A percentile compares a stretch with the other conserved stretches of the same genome.
Conservation (phyloP, 306 rosid genomes). For the Gynostemma pentaphyllum region DNA sequence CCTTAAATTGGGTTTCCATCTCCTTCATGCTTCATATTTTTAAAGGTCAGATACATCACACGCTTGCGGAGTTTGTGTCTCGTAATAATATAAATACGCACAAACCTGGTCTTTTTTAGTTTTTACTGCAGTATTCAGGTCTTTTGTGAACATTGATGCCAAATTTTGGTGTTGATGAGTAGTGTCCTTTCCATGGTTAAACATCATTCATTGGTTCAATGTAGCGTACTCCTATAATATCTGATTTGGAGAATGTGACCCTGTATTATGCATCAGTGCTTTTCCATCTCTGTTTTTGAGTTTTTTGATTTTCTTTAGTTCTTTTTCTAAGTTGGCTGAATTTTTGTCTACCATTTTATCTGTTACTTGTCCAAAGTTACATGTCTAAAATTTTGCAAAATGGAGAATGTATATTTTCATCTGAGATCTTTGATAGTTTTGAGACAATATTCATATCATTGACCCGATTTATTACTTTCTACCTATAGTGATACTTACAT, state of each 20-base stretch:
- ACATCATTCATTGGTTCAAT: constrained; percentile 3
- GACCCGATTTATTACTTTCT: background rate
- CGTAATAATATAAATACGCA: background rate
- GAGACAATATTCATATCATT: background rate
- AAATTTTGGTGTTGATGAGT: background rate
- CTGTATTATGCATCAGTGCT: background rate
- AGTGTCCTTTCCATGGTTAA: constrained; percentile 48
- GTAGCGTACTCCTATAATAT: background rate
- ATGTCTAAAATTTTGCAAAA: background rate
- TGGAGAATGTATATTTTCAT: background rate
- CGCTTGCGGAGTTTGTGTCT: background rate
- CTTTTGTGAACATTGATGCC: background rate
- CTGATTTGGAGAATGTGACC: background rate
- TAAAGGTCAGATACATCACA: background rate
- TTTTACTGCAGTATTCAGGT: background rate
- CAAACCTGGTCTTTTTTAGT: background rate
- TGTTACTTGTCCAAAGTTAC: background rate
- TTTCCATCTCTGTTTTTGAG: background rate
- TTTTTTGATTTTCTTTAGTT: background rate
- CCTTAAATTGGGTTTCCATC: background rate
- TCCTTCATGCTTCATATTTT: background rate
- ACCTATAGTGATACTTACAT: background rate
- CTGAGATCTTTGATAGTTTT: background rate
- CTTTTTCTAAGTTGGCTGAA: background rate
- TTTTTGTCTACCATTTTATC: background rate